These are phyloP conservation scores for Podaxis pistillaris DNA, from an alignment of 768 basidiomycete species.

Conservation along the genomic window DNA sequence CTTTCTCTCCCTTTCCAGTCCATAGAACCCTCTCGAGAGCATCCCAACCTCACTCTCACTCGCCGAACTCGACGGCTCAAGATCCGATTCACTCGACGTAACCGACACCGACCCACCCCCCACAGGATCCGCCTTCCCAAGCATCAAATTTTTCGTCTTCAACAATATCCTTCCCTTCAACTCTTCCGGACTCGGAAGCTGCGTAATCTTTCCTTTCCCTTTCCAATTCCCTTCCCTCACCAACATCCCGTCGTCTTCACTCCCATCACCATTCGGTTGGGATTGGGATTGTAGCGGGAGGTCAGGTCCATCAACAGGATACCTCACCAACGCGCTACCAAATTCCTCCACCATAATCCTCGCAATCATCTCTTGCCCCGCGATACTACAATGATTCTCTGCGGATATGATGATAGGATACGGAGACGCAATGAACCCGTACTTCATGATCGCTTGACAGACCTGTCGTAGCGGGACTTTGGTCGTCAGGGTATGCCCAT, in stretches of 20 bases:
- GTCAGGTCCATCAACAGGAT: constrained; percentile 36
- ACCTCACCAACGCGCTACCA: constrained; percentile 39
- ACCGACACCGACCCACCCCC: not conserved
- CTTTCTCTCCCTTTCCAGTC: constrained; percentile 17
- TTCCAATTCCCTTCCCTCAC: constrained; percentile 3
- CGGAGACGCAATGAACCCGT: constrained; percentile 90
- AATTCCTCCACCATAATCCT: constrained; percentile 48
- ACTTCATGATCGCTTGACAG: constrained; percentile 84
- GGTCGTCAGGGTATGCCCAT: constrained; percentile 89
- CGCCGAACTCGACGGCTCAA: constrained; percentile 27
- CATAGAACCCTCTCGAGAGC: not conserved
- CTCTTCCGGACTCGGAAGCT: constrained; percentile 85
- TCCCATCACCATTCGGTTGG: not conserved
- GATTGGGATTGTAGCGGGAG: not conserved
- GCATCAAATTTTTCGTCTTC: constrained; percentile 85
- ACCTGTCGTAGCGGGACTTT: constrained; percentile 83
- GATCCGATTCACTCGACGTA: constrained; percentile 23
- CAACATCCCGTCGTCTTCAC: not conserved
- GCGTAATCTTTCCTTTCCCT: constrained; percentile 37
- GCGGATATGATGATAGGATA: constrained; percentile 97
- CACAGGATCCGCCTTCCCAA: constrained; percentile 26
- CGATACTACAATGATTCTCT: constrained; percentile 85
- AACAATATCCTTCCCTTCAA: constrained; percentile 78
- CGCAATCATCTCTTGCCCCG: constrained; percentile 51
- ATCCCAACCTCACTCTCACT: constrained; percentile 37